Base-by-base conservation (phyloP, 805 yeast species). In the Wickerhamiella slavikovae region DNA sequence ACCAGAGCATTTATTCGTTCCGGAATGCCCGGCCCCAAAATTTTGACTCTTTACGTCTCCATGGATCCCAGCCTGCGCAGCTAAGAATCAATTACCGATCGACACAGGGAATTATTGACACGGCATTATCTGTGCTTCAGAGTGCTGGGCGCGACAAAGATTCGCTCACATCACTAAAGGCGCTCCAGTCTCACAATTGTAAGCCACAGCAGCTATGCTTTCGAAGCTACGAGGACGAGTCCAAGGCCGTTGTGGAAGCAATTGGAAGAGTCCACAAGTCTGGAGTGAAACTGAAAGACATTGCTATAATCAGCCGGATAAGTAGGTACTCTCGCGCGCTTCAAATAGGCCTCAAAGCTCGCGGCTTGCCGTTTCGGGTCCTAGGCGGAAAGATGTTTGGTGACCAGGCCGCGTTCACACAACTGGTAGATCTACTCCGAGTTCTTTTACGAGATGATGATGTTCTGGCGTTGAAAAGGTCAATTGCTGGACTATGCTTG, bases 1-100 rank as follows among this genome's bases (percentile, higher is more conserved):
- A 89, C 49, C 98, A 85, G 50, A 73, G 92, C 44, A 85, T 85
- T 15, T 85, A 89, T 48, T 80, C 74, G 0, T 85, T 85, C 41
- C 57, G 96, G 35, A 70, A 73, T 42, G 95, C 95, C 0, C 68
- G 69, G 21, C 58, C 73, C 1, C 53, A 57, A 12, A 82, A 77
- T 41, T 78, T 83, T 41, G 52, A 52, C 24, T 54, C 55, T 10
- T 68, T 80, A 77, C 48, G 52, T 24, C 31, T 39, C 1, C 44
- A 55, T 34, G 62, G 43, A 24, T 36, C 43, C 3, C 40, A 24
- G 9, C 42, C 55, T 4, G 52, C 71, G 1, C 49, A 58, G 7
- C 55, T 85, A 28, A 59, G 61, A 15, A 68, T 73, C 37, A 85
- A 82, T 46, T 89, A 85, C 47, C 59, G 96, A 30, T 80, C 95